Conservation (phyloP, 1,284 basidiomycete genomes). For the Lentinula novae-zelandiae region DNA sequence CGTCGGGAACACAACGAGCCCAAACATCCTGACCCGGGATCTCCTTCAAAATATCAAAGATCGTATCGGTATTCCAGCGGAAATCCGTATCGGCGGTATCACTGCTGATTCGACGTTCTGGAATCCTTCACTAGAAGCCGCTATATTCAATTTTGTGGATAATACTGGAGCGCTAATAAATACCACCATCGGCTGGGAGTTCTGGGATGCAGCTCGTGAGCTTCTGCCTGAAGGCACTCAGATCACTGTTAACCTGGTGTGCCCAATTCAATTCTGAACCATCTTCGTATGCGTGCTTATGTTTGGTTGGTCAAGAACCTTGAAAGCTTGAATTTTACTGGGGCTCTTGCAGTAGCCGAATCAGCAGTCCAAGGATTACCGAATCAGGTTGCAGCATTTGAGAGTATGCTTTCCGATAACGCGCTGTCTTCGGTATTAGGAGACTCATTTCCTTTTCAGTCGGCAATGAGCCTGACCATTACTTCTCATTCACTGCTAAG, state of each 20-base stretch:
- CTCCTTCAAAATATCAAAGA: constrained; percentile 40
- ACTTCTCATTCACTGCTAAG: constrained; percentile 36
- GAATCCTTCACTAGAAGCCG: constrained; percentile 33
- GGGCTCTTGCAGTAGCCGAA: constrained; percentile 38
- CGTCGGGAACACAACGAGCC: constrained; percentile 37
- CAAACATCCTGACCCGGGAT: constrained; percentile 38
- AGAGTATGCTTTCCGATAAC: constrained; percentile 32
- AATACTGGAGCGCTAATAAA: constrained; percentile 37
- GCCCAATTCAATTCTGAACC: background rate
- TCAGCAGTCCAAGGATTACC: constrained; percentile 36
- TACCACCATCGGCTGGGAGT: constrained; percentile 45
- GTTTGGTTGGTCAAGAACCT: constrained; percentile 29
- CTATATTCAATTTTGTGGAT: constrained; percentile 42
- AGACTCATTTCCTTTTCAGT: constrained; percentile 26
- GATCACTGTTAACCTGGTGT: constrained; percentile 40
- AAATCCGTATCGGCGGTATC: constrained; percentile 43
- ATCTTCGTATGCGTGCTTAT: background rate
- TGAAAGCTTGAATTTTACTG: constrained; percentile 36
- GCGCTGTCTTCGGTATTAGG: background rate
- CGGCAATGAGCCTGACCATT: constrained; percentile 52
- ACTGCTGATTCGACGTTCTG: constrained; percentile 50
- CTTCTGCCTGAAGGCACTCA: constrained; percentile 43
- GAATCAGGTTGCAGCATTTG: constrained; percentile 36
- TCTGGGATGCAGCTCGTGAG: constrained; percentile 39
- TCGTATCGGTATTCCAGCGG: constrained; percentile 39